Conservation (phyloP, 176 grass and related monocot genomes). For the Bonia amplexicaulis region DNA sequence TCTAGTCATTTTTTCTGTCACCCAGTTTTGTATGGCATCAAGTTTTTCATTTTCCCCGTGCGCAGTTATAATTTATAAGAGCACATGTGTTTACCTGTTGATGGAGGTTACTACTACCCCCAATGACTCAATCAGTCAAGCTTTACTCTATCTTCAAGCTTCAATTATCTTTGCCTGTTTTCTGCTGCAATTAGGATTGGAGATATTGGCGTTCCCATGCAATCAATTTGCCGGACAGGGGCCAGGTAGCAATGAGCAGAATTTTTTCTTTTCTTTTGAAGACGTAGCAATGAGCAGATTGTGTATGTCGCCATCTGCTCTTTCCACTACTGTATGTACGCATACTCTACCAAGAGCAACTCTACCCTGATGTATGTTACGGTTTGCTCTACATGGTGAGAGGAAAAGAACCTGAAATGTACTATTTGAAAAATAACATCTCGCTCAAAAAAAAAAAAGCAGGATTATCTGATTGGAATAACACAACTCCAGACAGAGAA, state of each 20-base stretch:
- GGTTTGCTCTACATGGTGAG: background rate
- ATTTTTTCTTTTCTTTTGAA: too few relatives aligned
- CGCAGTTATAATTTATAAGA: background rate
- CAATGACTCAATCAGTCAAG: background rate
- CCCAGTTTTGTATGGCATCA: background rate
- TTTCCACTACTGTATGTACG: background rate
- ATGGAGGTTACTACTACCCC: background rate
- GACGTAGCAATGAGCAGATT: constrained; percentile 40
- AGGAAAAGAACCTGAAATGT: background rate
- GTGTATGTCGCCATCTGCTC: background rate
- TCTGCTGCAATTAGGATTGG: constrained; percentile 26
- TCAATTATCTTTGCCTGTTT: background rate
- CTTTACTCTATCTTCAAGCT: background rate
- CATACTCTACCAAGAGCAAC: background rate
- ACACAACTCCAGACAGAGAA: constrained; percentile 1
- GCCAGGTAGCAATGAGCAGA: constrained; percentile 46
- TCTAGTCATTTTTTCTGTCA: background rate
- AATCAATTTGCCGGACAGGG: constrained; percentile 59
- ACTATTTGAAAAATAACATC: background rate
- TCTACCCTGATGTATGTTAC: background rate
- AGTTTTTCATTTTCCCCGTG: background rate
- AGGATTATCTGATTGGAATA: background rate
- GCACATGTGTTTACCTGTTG: background rate
- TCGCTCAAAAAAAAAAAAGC: background rate
- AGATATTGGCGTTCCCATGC: constrained; percentile 58